Conservation (phyloP, 2,329 filamentous ascomycete species). For the Colletotrichum eremochloae region DNA sequence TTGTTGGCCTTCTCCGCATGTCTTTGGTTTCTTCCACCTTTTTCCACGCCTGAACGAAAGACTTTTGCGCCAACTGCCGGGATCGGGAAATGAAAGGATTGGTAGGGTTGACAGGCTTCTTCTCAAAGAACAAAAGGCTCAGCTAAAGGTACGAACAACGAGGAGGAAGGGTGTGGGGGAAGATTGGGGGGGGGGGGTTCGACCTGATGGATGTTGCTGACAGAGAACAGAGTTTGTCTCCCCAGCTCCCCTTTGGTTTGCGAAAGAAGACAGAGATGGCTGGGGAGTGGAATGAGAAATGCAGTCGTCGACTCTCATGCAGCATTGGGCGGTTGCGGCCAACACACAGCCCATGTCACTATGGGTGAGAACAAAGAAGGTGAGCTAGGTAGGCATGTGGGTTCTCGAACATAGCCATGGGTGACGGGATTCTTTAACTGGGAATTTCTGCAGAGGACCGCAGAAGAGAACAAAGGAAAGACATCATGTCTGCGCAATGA, state of each 20-base stretch:
- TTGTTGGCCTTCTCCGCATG: conserved; percentile 9
- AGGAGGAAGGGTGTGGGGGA: neutral
- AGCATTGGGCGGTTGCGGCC: conserved; percentile 42
- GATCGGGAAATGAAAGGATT: conserved; percentile 41
- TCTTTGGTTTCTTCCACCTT: conserved; percentile 12
- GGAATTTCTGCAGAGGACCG: conserved; percentile 31
- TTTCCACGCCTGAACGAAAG: conserved; percentile 17
- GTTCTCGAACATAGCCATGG: conserved; percentile 32
- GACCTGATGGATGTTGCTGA: conserved; percentile 14
- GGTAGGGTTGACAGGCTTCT: conserved; percentile 7
- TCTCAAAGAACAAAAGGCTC: conserved; percentile 34
- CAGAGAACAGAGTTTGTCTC: conserved; percentile 25
- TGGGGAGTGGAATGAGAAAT: conserved; percentile 21
- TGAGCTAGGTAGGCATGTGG: conserved; percentile 27
- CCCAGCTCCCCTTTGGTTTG: neutral
- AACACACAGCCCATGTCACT: conserved; percentile 32
- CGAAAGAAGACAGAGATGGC: neutral
- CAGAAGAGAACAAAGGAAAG: conserved; percentile 37
- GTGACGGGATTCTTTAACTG: conserved; percentile 7
- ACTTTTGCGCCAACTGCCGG: conserved; percentile 36
- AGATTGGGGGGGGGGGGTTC: neutral
- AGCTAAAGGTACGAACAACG: conserved; percentile 24
- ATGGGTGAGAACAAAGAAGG: conserved; percentile 40
- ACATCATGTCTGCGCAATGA: conserved; percentile 31
- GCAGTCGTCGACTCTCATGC: conserved; percentile 32